Percentiles rank a stretch among this genome's conserved stretches.
Conservation (phyloP, 2,329 filamentous ascomycete species). For the Dactylellina cionopaga region DNA sequence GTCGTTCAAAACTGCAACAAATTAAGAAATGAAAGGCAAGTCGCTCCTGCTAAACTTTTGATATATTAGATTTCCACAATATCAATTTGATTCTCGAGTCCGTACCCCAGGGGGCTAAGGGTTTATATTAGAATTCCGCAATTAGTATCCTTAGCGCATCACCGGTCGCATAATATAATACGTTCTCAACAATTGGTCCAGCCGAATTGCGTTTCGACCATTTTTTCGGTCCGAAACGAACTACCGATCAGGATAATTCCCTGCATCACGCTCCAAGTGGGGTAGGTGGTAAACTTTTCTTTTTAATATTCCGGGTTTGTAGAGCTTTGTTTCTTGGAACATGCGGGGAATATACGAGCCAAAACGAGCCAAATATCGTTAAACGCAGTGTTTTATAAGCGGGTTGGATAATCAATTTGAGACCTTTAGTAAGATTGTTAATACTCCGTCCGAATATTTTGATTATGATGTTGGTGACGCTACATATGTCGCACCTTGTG, state of each 20-base stretch:
- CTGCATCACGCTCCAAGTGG: too few species aligned
- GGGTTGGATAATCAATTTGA: constrained; percentile 49
- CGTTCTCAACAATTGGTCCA: background rate
- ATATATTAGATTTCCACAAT: too few species aligned
- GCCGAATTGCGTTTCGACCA: constrained; percentile 24
- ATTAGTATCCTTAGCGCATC: too few species aligned
- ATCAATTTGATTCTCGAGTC: too few species aligned
- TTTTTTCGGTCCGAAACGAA: constrained; percentile 51
- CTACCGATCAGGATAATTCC: constrained; percentile 39
- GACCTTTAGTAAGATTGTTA: too few species aligned
- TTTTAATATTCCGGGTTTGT: background rate
- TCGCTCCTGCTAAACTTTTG: too few species aligned
- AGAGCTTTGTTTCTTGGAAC: too few species aligned
- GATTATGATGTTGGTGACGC: background rate
- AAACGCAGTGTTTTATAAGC: constrained; percentile 33
- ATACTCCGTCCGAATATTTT: too few species aligned
- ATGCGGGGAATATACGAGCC: constrained; percentile 14
- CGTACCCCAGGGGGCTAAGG: too few species aligned
- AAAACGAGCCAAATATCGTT: constrained; percentile 3
- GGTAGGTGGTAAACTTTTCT: background rate
- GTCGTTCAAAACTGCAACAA: constrained; percentile 18
- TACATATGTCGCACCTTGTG: too few species aligned
- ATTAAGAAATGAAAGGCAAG: too few species aligned
- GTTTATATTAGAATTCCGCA: too few species aligned
- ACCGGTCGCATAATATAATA: background rate